Percentiles rank a stretch among this genome's conserved stretches.
These are phyloP conservation scores for Leishmania lainsoni DNA, from an alignment of 208 protist species.

Conservation along the genomic window DNA sequence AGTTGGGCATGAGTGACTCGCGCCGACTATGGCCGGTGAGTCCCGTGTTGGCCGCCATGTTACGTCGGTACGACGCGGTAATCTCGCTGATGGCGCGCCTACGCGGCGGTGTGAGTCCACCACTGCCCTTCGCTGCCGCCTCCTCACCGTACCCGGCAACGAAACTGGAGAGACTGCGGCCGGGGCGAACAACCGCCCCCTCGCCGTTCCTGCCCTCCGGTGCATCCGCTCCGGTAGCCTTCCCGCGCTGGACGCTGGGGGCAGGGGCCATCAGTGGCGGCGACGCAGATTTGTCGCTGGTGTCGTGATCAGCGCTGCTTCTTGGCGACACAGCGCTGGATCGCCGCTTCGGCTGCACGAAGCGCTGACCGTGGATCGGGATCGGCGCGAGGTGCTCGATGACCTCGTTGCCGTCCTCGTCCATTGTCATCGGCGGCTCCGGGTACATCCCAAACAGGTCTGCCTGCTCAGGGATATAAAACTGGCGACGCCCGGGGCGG, in stretches of 20 bases:
- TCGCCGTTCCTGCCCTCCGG: not conserved
- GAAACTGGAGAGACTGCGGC: constrained; percentile 20
- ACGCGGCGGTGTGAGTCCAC: constrained; percentile 25
- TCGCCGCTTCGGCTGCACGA: constrained; percentile 4
- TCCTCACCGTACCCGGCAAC: constrained; percentile 33
- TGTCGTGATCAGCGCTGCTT: not conserved
- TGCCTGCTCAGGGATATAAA: constrained; percentile 36
- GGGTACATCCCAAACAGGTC: constrained; percentile 63
- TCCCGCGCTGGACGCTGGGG: not conserved
- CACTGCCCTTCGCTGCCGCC: not conserved
- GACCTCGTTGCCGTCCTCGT: constrained; percentile 25
- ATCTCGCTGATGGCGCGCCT: constrained; percentile 31
- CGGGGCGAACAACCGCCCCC: constrained; percentile 2
- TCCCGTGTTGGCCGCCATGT: constrained; percentile 17
- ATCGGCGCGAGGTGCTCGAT: constrained; percentile 22
- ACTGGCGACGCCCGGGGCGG: constrained; percentile 46
- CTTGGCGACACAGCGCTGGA: not conserved
- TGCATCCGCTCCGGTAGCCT: not conserved
- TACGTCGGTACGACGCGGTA: constrained; percentile 33
- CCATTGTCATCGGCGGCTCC: constrained; percentile 26
- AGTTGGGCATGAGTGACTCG: constrained; percentile 19
- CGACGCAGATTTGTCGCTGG: not conserved
- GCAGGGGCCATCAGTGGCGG: not conserved
- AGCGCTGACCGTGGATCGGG: constrained; percentile 16
- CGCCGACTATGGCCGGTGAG: constrained; percentile 14